These are phyloP conservation scores for Kitagawia praeruptora DNA, from an alignment of 129 eudicot genomes.

Conservation along the genomic window DNA sequence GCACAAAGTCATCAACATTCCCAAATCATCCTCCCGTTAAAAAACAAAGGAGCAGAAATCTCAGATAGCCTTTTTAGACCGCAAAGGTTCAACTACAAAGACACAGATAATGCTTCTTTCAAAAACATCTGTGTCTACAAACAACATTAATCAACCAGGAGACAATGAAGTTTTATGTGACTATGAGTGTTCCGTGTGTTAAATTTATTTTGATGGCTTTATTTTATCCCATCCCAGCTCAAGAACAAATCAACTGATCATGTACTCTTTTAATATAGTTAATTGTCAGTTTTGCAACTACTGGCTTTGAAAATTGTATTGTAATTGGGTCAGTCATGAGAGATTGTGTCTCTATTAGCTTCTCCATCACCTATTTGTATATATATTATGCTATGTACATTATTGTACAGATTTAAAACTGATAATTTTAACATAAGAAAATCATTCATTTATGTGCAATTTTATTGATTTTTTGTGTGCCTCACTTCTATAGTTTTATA, in stretches of 20 bases:
- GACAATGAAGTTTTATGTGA: too few relatives aligned
- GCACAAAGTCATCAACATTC: background rate
- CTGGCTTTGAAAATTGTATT: background rate
- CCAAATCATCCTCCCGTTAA: background rate
- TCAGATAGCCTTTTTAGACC: background rate
- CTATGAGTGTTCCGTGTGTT: too few relatives aligned
- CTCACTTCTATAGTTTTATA: background rate
- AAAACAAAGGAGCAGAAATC: slow-evolving; percentile 1
- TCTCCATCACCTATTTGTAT: background rate
- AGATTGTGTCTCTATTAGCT: background rate
- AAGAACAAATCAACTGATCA: background rate
- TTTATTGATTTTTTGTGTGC: background rate
- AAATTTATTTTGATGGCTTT: too few relatives aligned
- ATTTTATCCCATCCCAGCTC: background rate
- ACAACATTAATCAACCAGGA: slow-evolving; percentile 6
- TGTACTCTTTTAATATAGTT: background rate
- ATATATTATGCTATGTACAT: background rate
- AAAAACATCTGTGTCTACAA: background rate
- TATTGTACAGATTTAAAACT: background rate
- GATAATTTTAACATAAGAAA: background rate
- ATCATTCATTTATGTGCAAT: background rate
- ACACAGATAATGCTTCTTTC: background rate
- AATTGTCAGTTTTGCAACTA: background rate
- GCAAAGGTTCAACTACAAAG: slow-evolving; percentile 1
- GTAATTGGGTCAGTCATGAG: background rate